phyloP scores from a whole-genome alignment of 2,329 filamentous ascomycete genomes.

The Beauveria medogensis region DNA sequence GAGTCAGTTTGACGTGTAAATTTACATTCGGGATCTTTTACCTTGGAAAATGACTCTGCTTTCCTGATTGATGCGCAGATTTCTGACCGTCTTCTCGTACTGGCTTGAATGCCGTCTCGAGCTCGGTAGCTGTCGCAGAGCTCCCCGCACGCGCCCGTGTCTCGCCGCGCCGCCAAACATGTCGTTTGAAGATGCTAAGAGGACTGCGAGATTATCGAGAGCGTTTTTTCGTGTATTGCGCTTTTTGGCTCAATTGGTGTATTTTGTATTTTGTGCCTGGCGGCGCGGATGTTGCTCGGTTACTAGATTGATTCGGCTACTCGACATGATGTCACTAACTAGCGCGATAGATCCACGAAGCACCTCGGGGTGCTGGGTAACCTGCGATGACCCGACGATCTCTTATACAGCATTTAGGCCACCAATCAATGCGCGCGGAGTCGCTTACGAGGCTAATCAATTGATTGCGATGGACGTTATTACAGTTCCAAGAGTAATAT shows the following conservation, averaged over 20 bases:
- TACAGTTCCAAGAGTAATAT: too few species aligned
- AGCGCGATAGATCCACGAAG: background rate
- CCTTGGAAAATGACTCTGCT: slow-evolving; percentile 31
- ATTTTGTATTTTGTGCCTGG: background rate
- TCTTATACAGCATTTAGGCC: background rate
- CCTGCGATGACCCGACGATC: background rate
- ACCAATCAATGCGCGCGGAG: too few species aligned
- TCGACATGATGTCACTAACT: slow-evolving; percentile 9
- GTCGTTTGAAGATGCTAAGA: too few species aligned
- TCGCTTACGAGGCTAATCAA: too few species aligned
- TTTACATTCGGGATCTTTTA: background rate
- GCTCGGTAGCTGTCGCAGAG: background rate
- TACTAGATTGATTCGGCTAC: slow-evolving; percentile 9
- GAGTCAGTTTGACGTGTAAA: background rate
- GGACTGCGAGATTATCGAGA: too few species aligned
- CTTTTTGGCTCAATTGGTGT: background rate
- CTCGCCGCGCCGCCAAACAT: slow-evolving; percentile 3
- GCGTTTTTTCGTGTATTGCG: background rate
- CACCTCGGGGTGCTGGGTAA: too few species aligned
- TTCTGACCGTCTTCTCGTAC: slow-evolving; percentile 24
- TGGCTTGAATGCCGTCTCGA: slow-evolving; percentile 3
- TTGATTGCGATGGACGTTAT: too few species aligned
- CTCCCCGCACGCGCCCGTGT: background rate
- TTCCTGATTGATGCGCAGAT: slow-evolving; percentile 19
- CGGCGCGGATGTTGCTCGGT: background rate